These are phyloP conservation scores for Cutaneotrichosporon cavernicola DNA, from an alignment of 1,284 basidiomycete species.

Conservation along the genomic window DNA sequence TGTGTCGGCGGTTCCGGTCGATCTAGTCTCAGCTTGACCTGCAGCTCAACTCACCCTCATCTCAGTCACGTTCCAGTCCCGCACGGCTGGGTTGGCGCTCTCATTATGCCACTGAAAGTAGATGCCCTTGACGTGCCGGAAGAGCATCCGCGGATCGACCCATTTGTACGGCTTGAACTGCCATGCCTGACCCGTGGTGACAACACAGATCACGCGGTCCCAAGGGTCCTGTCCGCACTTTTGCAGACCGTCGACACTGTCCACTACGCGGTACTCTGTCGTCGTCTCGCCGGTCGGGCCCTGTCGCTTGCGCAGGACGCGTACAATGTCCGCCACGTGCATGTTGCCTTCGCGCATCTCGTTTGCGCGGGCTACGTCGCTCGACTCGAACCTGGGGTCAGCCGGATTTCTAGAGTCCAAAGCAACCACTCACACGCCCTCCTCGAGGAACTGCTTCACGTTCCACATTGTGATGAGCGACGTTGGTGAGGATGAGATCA, in stretches of 20 bases:
- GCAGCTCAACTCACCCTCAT: conserved; percentile 64
- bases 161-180: conserved; percentile 96
- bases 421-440: conserved; percentile 64
- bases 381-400: conserved; percentile 68
- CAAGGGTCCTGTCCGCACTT: conserved; percentile 90
- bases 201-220: conserved; percentile 91
- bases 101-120: conserved; percentile 93
- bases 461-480: conserved; percentile 97
- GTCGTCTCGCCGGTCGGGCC: conserved; percentile 50
- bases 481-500: conserved; percentile 93
- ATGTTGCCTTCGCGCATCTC: conserved; percentile 63
- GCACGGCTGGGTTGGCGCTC: conserved; percentile 78
- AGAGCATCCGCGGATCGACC: conserved; percentile 84
- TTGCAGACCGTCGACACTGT: conserved; percentile 83
- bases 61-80: conserved; percentile 95
- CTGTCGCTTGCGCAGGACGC: conserved; percentile 72
- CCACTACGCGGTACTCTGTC: conserved; percentile 74
- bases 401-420: not conserved
- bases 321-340: conserved; percentile 76
- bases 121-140: conserved; percentile 91
- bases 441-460: conserved; percentile 87
- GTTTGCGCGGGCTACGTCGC: conserved; percentile 64
- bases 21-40: conserved; percentile 59
- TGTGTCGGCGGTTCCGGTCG: conserved; percentile 81
- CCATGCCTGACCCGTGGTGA: conserved; percentile 97